These are phyloP conservation scores for Phytophthora crassamura DNA, from an alignment of 352 stramenopile species.

Conservation along the genomic window DNA sequence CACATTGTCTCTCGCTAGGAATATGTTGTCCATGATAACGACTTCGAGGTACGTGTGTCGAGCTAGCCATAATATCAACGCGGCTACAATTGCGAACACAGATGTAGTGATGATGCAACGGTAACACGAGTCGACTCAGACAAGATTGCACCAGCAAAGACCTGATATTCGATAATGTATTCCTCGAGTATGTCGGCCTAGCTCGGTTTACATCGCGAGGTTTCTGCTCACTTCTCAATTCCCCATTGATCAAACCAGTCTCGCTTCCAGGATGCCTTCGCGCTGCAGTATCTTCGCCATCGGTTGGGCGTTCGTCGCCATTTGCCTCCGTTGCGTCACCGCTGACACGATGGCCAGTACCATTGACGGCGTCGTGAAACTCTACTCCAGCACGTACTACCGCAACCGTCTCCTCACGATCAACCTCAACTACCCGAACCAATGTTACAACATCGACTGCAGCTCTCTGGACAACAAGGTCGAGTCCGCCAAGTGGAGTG, in stretches of 20 bases:
- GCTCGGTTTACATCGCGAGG: too few relatives aligned
- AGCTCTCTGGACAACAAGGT: constrained; percentile 27
- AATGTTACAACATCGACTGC: constrained; percentile 35
- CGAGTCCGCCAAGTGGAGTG: constrained; percentile 24
- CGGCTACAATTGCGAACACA: too few relatives aligned
- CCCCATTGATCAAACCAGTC: too few relatives aligned
- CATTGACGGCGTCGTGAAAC: constrained; percentile 21
- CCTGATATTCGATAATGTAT: not conserved
- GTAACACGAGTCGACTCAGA: not conserved
- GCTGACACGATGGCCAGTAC: not conserved
- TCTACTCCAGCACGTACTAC: constrained; percentile 27
- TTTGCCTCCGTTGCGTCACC: not conserved
- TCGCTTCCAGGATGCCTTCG: not conserved
- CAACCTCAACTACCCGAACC: constrained; percentile 28
- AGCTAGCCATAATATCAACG: too few relatives aligned
- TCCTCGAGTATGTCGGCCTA: too few relatives aligned
- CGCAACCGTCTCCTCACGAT: constrained; percentile 15
- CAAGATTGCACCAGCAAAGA: too few relatives aligned
- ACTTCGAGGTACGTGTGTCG: too few relatives aligned
- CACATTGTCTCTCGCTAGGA: too few relatives aligned
- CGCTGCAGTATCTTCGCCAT: not conserved
- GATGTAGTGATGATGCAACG: too few relatives aligned
- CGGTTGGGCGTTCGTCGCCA: not conserved
- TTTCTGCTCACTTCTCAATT: constrained; percentile 19
- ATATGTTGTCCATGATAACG: too few relatives aligned